Percentiles rank a stretch among this genome's conserved stretches.
These are phyloP conservation scores for Cutaneotrichosporon mucoides DNA, from an alignment of 1,284 basidiomycete species.

Conservation along the genomic window DNA sequence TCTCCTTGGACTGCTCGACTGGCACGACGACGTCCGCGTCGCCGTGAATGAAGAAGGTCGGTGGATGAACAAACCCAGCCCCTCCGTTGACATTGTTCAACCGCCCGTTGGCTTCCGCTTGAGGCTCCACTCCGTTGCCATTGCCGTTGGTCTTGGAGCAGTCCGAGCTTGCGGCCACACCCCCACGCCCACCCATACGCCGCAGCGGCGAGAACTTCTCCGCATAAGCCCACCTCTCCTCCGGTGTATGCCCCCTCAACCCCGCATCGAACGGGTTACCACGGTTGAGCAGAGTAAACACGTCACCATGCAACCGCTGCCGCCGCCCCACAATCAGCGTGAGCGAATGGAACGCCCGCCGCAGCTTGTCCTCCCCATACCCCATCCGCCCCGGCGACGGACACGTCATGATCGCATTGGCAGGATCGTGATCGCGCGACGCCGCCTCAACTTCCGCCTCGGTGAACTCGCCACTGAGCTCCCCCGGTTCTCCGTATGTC, in stretches of 20 bases:
- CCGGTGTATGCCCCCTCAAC: not conserved
- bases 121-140: not conserved
- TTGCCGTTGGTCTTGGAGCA: not conserved
- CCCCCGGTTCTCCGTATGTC: not conserved
- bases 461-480: slow-evolving; percentile 6
- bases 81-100: not conserved
- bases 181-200: not conserved
- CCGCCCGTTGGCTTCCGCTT: not conserved
- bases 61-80: slow-evolving; percentile 18
- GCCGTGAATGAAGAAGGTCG: slow-evolving; percentile 31
- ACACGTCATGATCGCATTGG: slow-evolving; percentile 5
- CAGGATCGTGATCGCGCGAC: slow-evolving; percentile 8
- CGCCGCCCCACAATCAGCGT: slow-evolving; percentile 12
- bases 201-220: not conserved
- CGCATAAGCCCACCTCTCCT: not conserved
- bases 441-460: slow-evolving; percentile 23
- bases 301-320: slow-evolving; percentile 6
- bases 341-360: not conserved
- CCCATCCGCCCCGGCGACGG: not conserved
- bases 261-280: slow-evolving; percentile 1
- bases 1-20: slow-evolving; percentile 18
- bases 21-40: slow-evolving; percentile 21
- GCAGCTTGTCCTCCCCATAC: not conserved
- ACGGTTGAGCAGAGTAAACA: slow-evolving; percentile 6
- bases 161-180: not conserved